Conservation (phyloP, 202 grass and related monocot genomes). For the Schoenoplectus triqueter region DNA sequence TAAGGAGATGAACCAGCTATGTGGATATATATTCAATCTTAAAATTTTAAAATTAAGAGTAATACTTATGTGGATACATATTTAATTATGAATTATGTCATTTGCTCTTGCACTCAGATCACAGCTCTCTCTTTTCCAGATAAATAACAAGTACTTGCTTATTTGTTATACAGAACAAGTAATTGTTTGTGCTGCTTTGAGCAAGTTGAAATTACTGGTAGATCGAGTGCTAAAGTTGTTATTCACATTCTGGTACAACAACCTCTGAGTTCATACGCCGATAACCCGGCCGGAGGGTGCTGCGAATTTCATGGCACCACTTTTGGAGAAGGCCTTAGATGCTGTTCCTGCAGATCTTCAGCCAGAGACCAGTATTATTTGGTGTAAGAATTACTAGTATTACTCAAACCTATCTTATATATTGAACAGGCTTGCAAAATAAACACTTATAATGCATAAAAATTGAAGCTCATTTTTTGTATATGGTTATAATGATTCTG, state of each 20-base stretch:
- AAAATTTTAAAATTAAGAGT: too few relatives aligned
- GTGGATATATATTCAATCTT: too few relatives aligned
- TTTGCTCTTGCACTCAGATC: too few relatives aligned
- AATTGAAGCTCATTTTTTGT: neutral
- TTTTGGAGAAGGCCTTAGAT: neutral
- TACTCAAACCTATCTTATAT: too few relatives aligned
- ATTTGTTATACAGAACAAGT: neutral
- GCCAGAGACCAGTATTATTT: neutral
- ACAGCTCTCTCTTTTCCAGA: too few relatives aligned
- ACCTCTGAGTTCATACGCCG: neutral
- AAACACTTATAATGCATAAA: too few relatives aligned
- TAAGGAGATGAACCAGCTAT: too few relatives aligned
- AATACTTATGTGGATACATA: too few relatives aligned
- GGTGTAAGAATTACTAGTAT: neutral
- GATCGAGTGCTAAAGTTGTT: neutral
- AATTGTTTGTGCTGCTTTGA: neutral
- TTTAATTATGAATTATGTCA: too few relatives aligned
- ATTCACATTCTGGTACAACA: neutral
- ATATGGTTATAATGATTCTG: too few relatives aligned
- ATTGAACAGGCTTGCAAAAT: neutral
- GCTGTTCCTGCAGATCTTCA: neutral
- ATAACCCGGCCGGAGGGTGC: neutral
- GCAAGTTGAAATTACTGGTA: neutral
- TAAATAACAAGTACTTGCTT: too few relatives aligned
- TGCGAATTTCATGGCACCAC: neutral